Percentiles rank a stretch among this genome's conserved stretches.
Evolutionary conservation across 768 basidiomycete species (phyloP).

Genomic region (Leccinum variicolor): DNA sequence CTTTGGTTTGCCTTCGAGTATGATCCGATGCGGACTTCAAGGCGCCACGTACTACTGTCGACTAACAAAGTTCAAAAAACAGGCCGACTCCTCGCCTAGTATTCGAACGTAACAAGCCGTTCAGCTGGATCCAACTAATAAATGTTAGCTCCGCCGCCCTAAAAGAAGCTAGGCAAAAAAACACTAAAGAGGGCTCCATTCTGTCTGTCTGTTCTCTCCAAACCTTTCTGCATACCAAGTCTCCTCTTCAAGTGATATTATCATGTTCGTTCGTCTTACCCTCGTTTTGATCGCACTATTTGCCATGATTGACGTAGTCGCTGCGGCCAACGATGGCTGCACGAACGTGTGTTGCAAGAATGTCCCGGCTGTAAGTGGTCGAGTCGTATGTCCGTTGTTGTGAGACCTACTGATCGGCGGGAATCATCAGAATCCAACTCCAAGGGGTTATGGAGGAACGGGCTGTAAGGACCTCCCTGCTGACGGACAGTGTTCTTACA

Average conservation of each 20-base stretch:
- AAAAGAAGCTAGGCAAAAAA: not conserved
- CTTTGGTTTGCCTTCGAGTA: no score
- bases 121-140: not conserved
- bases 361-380: not conserved
- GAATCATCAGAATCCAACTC: not conserved
- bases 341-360: not conserved
- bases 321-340: not conserved
- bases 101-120: no score
- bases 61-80: no score
- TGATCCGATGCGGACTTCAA: no score
- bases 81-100: no score
- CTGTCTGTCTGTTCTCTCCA: not conserved
- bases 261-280: slow-evolving; percentile 7
- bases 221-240: not conserved
- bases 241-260: not conserved
- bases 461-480: not conserved
- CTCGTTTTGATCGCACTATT: not conserved
- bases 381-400: no score
- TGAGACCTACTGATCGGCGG: not conserved
- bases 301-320: not conserved
- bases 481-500: not conserved
- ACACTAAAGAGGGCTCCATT: not conserved
- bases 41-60: no score
- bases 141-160: not conserved
- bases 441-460: not conserved